These are phyloP conservation scores for Trifolium repens DNA, from an alignment of 306 rosid species.

Conservation along the genomic window DNA sequence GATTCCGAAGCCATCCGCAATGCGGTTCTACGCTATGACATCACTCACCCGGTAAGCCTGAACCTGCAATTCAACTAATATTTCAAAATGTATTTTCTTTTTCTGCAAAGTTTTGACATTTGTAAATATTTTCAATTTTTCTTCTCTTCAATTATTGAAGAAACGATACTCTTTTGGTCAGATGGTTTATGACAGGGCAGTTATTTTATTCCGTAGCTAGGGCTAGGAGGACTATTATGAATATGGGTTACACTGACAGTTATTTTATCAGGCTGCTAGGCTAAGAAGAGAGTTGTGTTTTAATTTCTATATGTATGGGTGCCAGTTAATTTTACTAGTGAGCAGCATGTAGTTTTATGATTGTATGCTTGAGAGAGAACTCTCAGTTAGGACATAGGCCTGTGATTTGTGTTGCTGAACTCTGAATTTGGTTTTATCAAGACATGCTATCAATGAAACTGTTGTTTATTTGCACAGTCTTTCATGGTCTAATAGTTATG, in stretches of 20 bases:
- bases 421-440: conserved; percentile 13
- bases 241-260: neutral
- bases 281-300: neutral
- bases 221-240: neutral
- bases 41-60: conserved; percentile 87
- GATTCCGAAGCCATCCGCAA: conserved; percentile 97
- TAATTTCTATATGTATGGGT: conserved; percentile 8
- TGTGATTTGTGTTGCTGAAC: conserved; percentile 6
- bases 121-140: conserved; percentile 32
- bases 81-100: neutral
- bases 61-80: conserved; percentile 33
- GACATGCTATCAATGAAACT: conserved; percentile 4
- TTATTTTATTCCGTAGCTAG: neutral
- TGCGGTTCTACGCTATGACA: conserved; percentile 90
- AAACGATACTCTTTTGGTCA: neutral
- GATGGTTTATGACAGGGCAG: neutral
- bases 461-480: neutral
- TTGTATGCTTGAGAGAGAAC: neutral
- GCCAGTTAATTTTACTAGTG: neutral
- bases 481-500: conserved; percentile 23
- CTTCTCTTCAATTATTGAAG: conserved; percentile 8
- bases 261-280: neutral
- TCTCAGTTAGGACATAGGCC: neutral
- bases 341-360: neutral
- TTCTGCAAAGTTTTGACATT: neutral